Base-by-base conservation (phyloP, 2,329 filamentous ascomycete species). In the Paracoccidioides lutzii region DNA sequence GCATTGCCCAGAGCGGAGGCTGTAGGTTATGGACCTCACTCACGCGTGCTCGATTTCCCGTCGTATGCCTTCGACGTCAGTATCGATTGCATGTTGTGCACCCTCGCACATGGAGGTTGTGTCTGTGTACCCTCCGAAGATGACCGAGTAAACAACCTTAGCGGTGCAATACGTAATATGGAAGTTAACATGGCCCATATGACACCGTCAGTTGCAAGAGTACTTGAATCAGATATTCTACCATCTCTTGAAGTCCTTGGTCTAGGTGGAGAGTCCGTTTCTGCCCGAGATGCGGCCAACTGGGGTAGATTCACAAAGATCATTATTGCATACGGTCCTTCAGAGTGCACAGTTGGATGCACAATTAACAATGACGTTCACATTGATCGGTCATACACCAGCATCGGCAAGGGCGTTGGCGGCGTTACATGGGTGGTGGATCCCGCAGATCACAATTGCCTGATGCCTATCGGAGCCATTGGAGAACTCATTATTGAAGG, bases 401-500 rank as follows among this genome's bases (percentile, higher is more conserved):
- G 64, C n/a, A 72, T 74, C 38, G 72, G 72, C 5, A 62, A 60
- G 14, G 67, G 68, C 5, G 67, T 69, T 54, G 68, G 69, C 14
- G 66, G 66, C 1, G 61, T 60, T 0, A 68, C 68, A 41, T 75
- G 72, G 72, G 66, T 75, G 53, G 69, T 71, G 0, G 65, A 74
- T 53, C 68, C 70, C 0, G 64, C 66, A 33, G 67, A 58, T 41
- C 58, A 57, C 44, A 55, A 57, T 56, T 60, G 73, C 38, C 70
- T 79, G 41, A 73, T 79, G 68, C 79, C 78, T 0, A 66, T 79
- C 10, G 81, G 81, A 1, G 73, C 76, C 0, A 69, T 80, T 0
- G 80, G 80, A 0, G 81, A 85, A 62, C 69, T 85, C 2, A 73
- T 83, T 3, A 77, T 85, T 38, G 80, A 83, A 60, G 80, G 81